A percentile compares a stretch with the other conserved stretches of the same genome.
These are phyloP conservation scores for Melampsora americana DNA, from an alignment of 1,284 basidiomycete genomes.

Conservation along the genomic window DNA sequence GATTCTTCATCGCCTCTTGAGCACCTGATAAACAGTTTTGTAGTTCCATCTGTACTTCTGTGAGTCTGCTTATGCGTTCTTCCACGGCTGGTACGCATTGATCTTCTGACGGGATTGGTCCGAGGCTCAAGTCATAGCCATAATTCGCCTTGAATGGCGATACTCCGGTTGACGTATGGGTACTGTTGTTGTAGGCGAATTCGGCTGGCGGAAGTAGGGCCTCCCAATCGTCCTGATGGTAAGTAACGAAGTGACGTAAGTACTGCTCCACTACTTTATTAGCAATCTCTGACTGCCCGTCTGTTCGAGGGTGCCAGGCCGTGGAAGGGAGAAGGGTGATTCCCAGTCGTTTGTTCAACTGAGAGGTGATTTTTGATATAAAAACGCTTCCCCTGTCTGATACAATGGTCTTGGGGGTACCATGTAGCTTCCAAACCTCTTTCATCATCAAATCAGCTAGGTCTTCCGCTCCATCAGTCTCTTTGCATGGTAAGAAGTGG, in stretches of 20 bases:
- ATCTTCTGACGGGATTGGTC: not conserved
- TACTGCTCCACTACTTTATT: conserved; percentile 6
- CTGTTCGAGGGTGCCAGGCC: not conserved
- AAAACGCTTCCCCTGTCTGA: too few relatives aligned
- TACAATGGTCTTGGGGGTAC: too few relatives aligned
- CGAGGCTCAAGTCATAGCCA: not conserved
- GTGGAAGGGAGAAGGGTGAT: not conserved
- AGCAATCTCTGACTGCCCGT: conserved; percentile 11
- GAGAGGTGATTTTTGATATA: not conserved
- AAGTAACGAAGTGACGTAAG: not conserved
- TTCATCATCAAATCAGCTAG: too few relatives aligned
- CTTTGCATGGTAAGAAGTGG: conserved; percentile 8
- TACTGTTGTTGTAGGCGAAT: conserved; percentile 7
- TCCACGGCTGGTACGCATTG: not conserved
- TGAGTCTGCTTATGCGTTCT: not conserved
- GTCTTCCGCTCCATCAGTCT: not conserved
- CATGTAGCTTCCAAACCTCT: too few relatives aligned
- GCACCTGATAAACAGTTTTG: not conserved
- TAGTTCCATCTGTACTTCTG: conserved; percentile 2
- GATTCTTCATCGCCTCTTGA: conserved; percentile 14
- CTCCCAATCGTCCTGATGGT: conserved; percentile 13
- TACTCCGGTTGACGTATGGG: not conserved
- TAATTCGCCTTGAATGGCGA: conserved; percentile 16
- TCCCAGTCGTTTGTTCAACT: not conserved
- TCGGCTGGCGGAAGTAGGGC: not conserved